A percentile compares a stretch with the other conserved stretches of the same genome.
These are phyloP conservation scores for Thymus quinquecostatus DNA, from an alignment of 257 asterid genomes.

Conservation along the genomic window DNA sequence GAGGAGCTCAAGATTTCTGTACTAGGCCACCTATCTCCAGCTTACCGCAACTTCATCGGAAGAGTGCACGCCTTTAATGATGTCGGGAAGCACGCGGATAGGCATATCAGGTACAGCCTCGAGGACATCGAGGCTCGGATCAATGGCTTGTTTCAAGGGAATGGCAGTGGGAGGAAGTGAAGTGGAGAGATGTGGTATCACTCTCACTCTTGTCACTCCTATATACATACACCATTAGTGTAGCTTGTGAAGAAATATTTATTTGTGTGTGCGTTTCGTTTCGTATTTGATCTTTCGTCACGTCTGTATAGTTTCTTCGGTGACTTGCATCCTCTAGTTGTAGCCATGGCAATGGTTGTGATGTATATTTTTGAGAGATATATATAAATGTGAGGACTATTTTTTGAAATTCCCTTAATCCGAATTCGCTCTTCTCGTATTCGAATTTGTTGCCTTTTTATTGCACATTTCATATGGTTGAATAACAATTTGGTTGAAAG, in stretches of 20 bases:
- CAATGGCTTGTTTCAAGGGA: conserved; percentile 56
- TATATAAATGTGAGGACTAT: not conserved
- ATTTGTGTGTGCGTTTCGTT: conserved; percentile 23
- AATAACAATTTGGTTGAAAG: not conserved
- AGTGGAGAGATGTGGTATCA: conserved; percentile 19
- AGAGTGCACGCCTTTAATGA: conserved; percentile 52
- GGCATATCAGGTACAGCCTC: conserved; percentile 55
- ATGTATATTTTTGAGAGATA: conserved; percentile 22
- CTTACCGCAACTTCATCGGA: conserved; percentile 71
- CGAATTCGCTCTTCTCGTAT: not conserved
- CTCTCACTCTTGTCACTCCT: not conserved
- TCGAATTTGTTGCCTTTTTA: not conserved
- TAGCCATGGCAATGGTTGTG: conserved; percentile 20
- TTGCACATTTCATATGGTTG: not conserved
- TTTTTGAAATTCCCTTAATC: no score
- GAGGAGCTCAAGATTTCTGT: conserved; percentile 73
- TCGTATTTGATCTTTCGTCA: conserved; percentile 28
- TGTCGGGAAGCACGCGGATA: conserved; percentile 55
- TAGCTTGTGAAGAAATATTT: conserved; percentile 35
- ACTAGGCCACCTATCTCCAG: conserved; percentile 51
- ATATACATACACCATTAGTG: conserved; percentile 31
- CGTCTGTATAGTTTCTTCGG: not conserved
- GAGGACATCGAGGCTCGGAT: conserved; percentile 74
- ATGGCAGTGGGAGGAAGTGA: conserved; percentile 47
- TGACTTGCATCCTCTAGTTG: conserved; percentile 26